These are phyloP conservation scores for Pythium folliculosum DNA, from an alignment of 352 stramenopile genomes.

Conservation along the genomic window DNA sequence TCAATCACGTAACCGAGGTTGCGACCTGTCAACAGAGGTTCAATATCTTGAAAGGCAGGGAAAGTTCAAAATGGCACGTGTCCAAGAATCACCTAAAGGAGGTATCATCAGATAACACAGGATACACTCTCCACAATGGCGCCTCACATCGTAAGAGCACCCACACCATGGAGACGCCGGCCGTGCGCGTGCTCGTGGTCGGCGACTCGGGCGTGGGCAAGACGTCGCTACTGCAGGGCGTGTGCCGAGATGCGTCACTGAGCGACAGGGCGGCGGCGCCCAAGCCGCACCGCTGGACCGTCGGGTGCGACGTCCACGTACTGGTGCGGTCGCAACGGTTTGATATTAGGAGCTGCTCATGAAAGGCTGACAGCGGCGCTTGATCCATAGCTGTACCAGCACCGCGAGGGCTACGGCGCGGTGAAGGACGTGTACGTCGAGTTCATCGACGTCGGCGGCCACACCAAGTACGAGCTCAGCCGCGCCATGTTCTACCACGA, in stretches of 20 bases:
- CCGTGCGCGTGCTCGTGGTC: conserved; percentile 77
- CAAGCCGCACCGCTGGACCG: conserved; percentile 63
- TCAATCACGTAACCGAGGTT: conserved; percentile 12
- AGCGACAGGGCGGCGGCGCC: conserved; percentile 6
- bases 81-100: too few species aligned
- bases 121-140: not conserved
- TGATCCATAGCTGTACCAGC: conserved; percentile 33
- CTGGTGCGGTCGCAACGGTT: conserved; percentile 34
- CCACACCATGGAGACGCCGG: conserved; percentile 75
- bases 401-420: conserved; percentile 37
- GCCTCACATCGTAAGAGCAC: not conserved
- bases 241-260: conserved; percentile 42
- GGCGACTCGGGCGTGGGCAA: conserved; percentile 88
- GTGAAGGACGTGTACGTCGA: conserved; percentile 72
- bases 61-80: too few species aligned
- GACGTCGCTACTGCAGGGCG: conserved; percentile 63
- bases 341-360: not conserved
- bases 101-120: not conserved
- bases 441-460: conserved; percentile 83
- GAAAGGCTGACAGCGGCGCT: not conserved
- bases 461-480: conserved; percentile 82
- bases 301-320: conserved; percentile 81
- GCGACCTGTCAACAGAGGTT: not conserved
- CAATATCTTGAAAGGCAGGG: too few species aligned
- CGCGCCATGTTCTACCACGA: conserved; percentile 81